phyloP scores from a whole-genome alignment of 352 stramenopile species.

The Globisporangium sylvaticum region DNA sequence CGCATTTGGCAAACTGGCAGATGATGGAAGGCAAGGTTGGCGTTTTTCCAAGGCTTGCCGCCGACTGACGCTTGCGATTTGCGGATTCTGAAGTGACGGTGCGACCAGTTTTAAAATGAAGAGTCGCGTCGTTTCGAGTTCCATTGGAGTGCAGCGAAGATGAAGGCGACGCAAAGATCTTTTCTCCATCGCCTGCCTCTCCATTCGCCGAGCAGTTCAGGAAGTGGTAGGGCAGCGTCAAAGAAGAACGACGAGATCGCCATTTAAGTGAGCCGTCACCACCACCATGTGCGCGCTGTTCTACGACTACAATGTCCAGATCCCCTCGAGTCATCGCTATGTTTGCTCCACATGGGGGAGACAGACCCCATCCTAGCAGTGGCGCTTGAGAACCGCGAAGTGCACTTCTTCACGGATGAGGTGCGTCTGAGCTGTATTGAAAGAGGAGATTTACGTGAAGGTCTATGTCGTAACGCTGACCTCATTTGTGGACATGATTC shows the following conservation, averaged over 20 bases:
- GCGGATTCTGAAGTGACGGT: background rate
- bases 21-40: no score
- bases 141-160: background rate
- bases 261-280: background rate
- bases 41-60: background rate
- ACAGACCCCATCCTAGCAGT: constrained; percentile 80
- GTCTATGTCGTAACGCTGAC: background rate
- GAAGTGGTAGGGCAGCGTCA: background rate
- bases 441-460: background rate
- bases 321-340: constrained; percentile 61
- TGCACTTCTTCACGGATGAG: constrained; percentile 91
- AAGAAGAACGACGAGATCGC: background rate
- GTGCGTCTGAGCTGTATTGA: constrained; percentile 20
- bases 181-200: background rate
- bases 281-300: constrained; percentile 50
- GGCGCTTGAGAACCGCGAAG: constrained; percentile 73
- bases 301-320: constrained; percentile 79
- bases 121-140: constrained; percentile 5
- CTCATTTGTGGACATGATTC: background rate
- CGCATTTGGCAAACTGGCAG: background rate
- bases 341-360: constrained; percentile 81
- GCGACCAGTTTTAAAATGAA: background rate
- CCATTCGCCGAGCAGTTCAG: background rate
- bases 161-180: background rate
- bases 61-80: no score